Percentiles rank a stretch among this genome's conserved stretches.
Conservation (phyloP, 305 asterid species). For the Fraxinus paxiana region DNA sequence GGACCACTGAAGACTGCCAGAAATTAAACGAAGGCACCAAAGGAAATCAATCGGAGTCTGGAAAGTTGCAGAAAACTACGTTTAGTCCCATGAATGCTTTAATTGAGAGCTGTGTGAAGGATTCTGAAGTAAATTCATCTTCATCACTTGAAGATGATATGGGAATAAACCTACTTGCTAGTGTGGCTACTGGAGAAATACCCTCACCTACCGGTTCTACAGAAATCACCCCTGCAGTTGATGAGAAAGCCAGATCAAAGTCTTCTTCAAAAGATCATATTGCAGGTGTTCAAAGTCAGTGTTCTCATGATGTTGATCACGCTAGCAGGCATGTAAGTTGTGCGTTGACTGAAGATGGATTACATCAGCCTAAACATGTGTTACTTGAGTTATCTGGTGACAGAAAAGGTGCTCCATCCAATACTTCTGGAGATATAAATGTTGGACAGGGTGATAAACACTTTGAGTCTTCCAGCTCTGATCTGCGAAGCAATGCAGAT, state of each 20-base stretch:
- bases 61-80: conserved; percentile 39
- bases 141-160: conserved; percentile 58
- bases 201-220: conserved; percentile 49
- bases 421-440: conserved; percentile 30
- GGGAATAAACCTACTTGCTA: conserved; percentile 71
- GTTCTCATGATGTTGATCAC: conserved; percentile 26
- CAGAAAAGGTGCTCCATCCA: conserved; percentile 25
- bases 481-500: conserved; percentile 29
- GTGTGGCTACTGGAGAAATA: conserved; percentile 70
- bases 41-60: conserved; percentile 31
- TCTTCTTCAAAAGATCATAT: conserved; percentile 20
- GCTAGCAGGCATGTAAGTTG: conserved; percentile 34
- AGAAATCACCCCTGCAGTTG: conserved; percentile 35
- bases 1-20: conserved; percentile 35
- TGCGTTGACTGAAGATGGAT: conserved; percentile 32
- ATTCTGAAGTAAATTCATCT: conserved; percentile 50
- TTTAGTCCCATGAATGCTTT: conserved; percentile 68
- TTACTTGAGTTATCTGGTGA: conserved; percentile 29
- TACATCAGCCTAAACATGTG: conserved; percentile 26
- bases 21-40: conserved; percentile 24
- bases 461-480: conserved; percentile 26
- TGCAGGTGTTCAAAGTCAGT: conserved; percentile 18
- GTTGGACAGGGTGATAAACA: conserved; percentile 29
- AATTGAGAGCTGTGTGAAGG: conserved; percentile 57
- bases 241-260: conserved; percentile 43